Percentiles rank a stretch among this genome's conserved stretches.
Conservation (phyloP, 441 rosid genomes). For the Pelargonium australe region DNA sequence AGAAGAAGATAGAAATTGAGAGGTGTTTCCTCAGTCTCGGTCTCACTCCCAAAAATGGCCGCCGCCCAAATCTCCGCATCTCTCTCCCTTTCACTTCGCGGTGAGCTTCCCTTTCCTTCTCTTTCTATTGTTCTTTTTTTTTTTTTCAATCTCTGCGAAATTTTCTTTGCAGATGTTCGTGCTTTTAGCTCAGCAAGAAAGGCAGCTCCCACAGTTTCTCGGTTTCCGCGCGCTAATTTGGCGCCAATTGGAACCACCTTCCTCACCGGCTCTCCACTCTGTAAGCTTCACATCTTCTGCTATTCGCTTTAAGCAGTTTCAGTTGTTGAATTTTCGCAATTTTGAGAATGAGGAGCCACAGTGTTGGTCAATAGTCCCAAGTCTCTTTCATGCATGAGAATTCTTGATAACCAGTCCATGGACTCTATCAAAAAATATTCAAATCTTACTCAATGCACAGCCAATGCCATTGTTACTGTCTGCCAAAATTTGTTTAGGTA, state of each 20-base stretch:
- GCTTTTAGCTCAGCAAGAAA: neutral
- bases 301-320: neutral
- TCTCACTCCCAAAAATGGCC: neutral
- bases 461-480: too few species aligned
- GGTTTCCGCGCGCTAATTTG: conserved; percentile 1
- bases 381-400: too few species aligned
- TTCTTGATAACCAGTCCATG: too few species aligned
- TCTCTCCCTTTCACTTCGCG: neutral
- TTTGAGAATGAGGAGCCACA: too few species aligned
- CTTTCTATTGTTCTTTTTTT: neutral
- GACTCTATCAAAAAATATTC: too few species aligned
- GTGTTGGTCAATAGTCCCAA: too few species aligned
- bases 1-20: too few species aligned
- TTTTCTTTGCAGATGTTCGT: neutral
- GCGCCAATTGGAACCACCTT: neutral
- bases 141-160: neutral
- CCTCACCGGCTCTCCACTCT: neutral
- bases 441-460: too few species aligned
- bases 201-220: neutral
- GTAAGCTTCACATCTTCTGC: neutral
- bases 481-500: too few species aligned
- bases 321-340: too few species aligned
- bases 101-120: neutral
- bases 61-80: neutral
- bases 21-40: too few species aligned